These are phyloP conservation scores for Macrotyloma uniflorum DNA, from an alignment of 306 rosid genomes.

Conservation along the genomic window DNA sequence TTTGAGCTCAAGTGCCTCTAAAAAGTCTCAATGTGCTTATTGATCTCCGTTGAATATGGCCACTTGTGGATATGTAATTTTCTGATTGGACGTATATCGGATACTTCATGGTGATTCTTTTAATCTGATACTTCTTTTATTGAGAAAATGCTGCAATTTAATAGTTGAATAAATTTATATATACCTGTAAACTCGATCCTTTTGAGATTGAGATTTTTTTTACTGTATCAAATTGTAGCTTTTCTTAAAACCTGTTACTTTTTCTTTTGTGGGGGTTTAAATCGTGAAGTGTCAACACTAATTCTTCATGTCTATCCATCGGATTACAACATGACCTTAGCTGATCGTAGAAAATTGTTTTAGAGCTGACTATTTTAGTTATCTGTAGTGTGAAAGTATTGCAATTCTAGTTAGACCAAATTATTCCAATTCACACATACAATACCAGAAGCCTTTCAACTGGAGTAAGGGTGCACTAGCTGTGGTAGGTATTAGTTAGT, in stretches of 20 bases:
- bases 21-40: neutral
- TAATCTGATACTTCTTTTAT: neutral
- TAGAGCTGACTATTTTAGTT: neutral
- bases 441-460: constrained; percentile 25
- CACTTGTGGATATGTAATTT: neutral
- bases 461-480: constrained; percentile 5
- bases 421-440: neutral
- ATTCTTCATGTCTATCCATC: neutral
- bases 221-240: neutral
- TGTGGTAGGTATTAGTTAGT: neutral
- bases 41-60: neutral
- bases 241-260: neutral
- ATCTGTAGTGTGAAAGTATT: neutral
- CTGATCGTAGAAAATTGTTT: neutral
- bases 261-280: neutral
- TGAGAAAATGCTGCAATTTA: neutral
- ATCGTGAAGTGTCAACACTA: neutral
- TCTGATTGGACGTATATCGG: neutral
- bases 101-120: no score
- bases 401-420: neutral
- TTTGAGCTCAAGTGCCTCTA: neutral
- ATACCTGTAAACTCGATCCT: neutral
- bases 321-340: neutral
- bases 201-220: neutral
- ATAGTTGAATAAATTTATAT: neutral